A percentile compares a stretch with the other conserved stretches of the same genome.
Evolutionary conservation across 2,329 filamentous ascomycete species (phyloP).

Genomic region (Thielaviopsis ethacetica): DNA sequence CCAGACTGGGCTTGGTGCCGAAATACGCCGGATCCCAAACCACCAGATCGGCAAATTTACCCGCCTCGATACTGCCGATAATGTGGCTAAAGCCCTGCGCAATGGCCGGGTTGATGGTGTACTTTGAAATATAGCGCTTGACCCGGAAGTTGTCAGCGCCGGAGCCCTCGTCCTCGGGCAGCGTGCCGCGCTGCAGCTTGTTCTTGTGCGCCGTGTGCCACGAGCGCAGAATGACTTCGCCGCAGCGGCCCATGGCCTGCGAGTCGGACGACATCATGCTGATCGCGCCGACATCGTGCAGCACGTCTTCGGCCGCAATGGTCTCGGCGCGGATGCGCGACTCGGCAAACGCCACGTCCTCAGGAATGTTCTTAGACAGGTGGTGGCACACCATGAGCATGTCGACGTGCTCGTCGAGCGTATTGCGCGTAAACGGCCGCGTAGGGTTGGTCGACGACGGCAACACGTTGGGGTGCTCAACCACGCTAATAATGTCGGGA

Average conservation of each 20-base stretch:
- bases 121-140: slow-evolving; percentile 87
- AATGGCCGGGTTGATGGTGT: slow-evolving; percentile 86
- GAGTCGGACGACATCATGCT: slow-evolving; percentile 95
- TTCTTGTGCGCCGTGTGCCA: slow-evolving; percentile 99
- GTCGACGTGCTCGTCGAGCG: slow-evolving; percentile 87
- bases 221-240: slow-evolving; percentile 80
- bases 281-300: slow-evolving; percentile 88
- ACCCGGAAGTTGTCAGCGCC: slow-evolving; percentile 82
- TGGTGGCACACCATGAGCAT: slow-evolving; percentile 99
- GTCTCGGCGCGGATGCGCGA: slow-evolving; percentile 89
- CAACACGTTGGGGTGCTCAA: slow-evolving; percentile 75
- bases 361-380: slow-evolving; percentile 77
- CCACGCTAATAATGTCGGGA: slow-evolving; percentile 87
- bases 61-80: slow-evolving; percentile 73
- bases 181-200: slow-evolving; percentile 61
- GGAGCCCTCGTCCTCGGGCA: slow-evolving; percentile 64
- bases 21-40: slow-evolving; percentile 77
- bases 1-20: slow-evolving; percentile 64
- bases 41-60: slow-evolving; percentile 79
- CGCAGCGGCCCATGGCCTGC: slow-evolving; percentile 92
- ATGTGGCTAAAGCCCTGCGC: slow-evolving; percentile 81
- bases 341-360: slow-evolving; percentile 92
- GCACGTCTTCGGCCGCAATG: slow-evolving; percentile 88
- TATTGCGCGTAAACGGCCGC: slow-evolving; percentile 77
- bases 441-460: slow-evolving; percentile 89